These are phyloP conservation scores for Phytophthora melonis DNA, from an alignment of 352 stramenopile genomes.

Conservation along the genomic window DNA sequence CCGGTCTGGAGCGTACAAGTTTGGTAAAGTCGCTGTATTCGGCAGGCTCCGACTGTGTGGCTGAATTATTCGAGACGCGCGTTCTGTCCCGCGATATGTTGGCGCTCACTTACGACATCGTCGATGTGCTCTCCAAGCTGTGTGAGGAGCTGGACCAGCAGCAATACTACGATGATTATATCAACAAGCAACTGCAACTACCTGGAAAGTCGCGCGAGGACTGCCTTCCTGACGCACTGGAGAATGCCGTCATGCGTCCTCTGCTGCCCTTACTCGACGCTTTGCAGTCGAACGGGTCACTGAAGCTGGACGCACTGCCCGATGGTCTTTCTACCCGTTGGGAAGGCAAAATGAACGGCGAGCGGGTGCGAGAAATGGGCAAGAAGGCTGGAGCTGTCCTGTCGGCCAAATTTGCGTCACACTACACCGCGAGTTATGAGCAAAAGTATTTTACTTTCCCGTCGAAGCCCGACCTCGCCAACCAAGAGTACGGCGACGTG, in stretches of 20 bases:
- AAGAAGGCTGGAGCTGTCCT: not conserved
- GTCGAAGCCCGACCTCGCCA: not conserved
- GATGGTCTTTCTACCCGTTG: not conserved
- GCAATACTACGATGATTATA: conserved; percentile 1
- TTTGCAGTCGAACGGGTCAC: not conserved
- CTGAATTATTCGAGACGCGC: not conserved
- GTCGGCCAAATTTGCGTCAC: not conserved
- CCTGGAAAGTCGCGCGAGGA: not conserved
- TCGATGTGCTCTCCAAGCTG: not conserved
- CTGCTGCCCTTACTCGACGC: not conserved
- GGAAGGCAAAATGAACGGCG: not conserved
- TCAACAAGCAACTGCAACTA: not conserved
- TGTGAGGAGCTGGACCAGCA: not conserved
- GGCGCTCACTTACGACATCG: not conserved
- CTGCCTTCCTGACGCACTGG: not conserved
- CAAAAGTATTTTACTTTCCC: conserved; percentile 2
- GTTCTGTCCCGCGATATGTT: not conserved
- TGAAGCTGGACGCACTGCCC: not conserved
- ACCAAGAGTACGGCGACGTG: not conserved
- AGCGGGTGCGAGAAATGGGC: not conserved
- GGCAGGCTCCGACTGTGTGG: not conserved
- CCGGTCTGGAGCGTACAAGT: not conserved
- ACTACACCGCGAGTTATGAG: not conserved
- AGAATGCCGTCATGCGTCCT: not conserved
- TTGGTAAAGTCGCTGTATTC: not conserved